Conservation (phyloP, 2,329 filamentous ascomycete genomes). For the Plectosphaerella sp. region DNA sequence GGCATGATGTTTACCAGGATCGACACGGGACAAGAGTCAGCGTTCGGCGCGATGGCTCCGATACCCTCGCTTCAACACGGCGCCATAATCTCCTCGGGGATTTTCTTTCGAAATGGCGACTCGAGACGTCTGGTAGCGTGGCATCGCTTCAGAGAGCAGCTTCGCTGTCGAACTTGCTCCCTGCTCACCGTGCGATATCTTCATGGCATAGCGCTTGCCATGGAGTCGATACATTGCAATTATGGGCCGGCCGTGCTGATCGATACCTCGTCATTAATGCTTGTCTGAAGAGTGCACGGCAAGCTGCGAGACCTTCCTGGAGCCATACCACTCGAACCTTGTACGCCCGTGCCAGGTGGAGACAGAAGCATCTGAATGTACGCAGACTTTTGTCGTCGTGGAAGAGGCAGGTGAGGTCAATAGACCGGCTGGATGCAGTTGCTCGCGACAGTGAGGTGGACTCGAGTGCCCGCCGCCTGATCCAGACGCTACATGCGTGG, state of each 20-base stretch:
- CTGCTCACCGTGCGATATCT: too few relatives aligned
- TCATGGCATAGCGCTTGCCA: too few relatives aligned
- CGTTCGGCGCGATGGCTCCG: not conserved
- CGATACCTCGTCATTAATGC: not conserved
- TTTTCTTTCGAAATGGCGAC: not conserved
- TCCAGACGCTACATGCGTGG: conserved; percentile 4
- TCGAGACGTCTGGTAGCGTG: not conserved
- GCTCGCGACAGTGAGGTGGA: not conserved
- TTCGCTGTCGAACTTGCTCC: too few relatives aligned
- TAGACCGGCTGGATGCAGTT: not conserved
- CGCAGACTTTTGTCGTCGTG: not conserved
- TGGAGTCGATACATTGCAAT: too few relatives aligned
- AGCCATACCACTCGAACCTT: not conserved
- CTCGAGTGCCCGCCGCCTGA: not conserved
- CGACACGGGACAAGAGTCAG: not conserved
- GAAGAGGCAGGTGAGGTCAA: not conserved
- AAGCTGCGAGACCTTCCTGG: not conserved
- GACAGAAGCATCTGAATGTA: not conserved
- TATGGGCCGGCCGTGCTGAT: not conserved
- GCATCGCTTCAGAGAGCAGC: too few relatives aligned
- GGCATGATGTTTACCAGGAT: not conserved
- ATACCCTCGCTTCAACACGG: too few relatives aligned
- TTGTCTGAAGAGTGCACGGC: not conserved
- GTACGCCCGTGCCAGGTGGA: not conserved
- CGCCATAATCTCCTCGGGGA: too few relatives aligned